A percentile compares a stretch with the other conserved stretches of the same genome.
phyloP scores from a whole-genome alignment of 306 rosid species.

The Acacia crassicarpa region DNA sequence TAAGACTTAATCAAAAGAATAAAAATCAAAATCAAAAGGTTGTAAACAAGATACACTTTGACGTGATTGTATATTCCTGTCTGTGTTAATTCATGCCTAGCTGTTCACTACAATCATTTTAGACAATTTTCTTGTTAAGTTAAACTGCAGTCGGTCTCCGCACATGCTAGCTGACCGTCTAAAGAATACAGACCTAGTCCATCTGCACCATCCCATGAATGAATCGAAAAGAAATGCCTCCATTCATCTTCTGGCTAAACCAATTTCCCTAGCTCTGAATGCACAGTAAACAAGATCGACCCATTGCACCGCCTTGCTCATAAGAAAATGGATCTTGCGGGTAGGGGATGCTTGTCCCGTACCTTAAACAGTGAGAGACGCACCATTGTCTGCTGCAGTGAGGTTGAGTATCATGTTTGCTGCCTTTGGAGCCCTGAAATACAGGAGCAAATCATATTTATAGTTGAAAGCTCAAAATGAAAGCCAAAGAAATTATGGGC shows the following conservation, averaged over 20 bases:
- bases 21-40: neutral
- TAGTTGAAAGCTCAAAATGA: constrained; percentile 1
- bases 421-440: constrained; percentile 74
- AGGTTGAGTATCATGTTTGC: constrained; percentile 87
- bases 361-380: constrained; percentile 72
- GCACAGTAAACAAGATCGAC: neutral
- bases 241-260: neutral
- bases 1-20: too few species aligned
- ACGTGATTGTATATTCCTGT: neutral
- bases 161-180: neutral
- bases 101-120: neutral
- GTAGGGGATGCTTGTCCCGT: neutral
- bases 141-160: neutral
- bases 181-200: neutral
- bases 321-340: neutral
- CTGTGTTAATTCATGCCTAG: neutral
- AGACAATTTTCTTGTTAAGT: neutral
- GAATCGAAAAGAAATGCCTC: neutral
- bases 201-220: neutral
- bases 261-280: neutral
- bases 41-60: neutral
- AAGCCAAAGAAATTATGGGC: neutral
- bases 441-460: neutral
- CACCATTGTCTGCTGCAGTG: constrained; percentile 81
- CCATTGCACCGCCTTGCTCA: neutral